Evolutionary conservation across 306 rosid species (phyloP), one percentile per base, ranked within the genome.

Genomic region (Castanea crenata): DNA sequence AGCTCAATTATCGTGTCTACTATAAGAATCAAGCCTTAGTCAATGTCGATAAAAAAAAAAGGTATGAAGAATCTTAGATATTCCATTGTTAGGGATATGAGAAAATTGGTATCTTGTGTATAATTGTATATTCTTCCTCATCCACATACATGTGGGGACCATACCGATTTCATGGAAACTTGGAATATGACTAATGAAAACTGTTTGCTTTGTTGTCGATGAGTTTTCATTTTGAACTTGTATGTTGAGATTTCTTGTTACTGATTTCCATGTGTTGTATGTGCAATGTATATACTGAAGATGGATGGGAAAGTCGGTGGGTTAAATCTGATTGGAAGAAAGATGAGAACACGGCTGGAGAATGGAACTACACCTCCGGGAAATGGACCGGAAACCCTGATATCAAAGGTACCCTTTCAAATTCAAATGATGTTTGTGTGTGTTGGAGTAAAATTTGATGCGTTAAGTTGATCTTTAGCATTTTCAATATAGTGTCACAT

Each of bases 241-340:
- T 41, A 41, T 41, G 11, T 41, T 8, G 46, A 41, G 46, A 41
- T 71, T 7, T 15, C 58, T 55, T 19, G 51, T 10, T 55, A 72
- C 38, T 70, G n/a, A 9, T 56, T 71, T 32, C 83, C 5, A 19
- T 73, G 34, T 70, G 61, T 12, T 78, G 16, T 6, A 46, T 21
- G 52, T 59, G 68, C 56, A 21, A 64, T 69, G 21, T 73, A 69
- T 79, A 65, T 84, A 73, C 29, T 82, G 59, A 34, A 96, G 99
- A 90, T 62, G 99, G 97, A 79, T 96, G 99, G 99, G 97, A 93
- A 75, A 91, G 29, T 16, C 88, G 87, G 31, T 96, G 99, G 99
- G 96, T 96, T 72, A 89, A 87, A 86, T 96, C 99, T 55, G 99
- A 93, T 0, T 96, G 99, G 99, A 96, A 93, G 91, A 90, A 76